phyloP scores from a whole-genome alignment of 768 basidiomycete genomes.

The Saitozyma sp. region DNA sequence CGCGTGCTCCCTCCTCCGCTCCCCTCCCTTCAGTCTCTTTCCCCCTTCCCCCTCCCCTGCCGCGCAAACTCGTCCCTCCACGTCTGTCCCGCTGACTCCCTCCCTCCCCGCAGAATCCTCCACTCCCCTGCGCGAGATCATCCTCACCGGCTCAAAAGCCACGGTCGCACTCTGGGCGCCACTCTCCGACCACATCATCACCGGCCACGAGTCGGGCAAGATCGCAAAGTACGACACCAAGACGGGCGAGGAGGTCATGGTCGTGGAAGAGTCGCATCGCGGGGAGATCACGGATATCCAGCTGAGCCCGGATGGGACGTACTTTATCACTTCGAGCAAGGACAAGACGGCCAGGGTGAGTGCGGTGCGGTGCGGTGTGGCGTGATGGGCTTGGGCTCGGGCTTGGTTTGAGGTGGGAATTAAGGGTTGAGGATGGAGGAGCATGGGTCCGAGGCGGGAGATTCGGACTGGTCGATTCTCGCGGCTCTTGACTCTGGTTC shows the following conservation, averaged over 20 bases:
- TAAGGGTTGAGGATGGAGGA: too few species aligned
- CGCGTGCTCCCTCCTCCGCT: too few species aligned
- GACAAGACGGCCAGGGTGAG: slow-evolving; percentile 91
- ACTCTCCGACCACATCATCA: slow-evolving; percentile 73
- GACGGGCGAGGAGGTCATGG: slow-evolving; percentile 76
- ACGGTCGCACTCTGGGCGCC: slow-evolving; percentile 91
- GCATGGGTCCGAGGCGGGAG: too few species aligned
- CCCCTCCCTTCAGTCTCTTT: too few species aligned
- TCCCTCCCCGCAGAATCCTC: slow-evolving; percentile 61
- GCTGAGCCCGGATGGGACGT: slow-evolving; percentile 81
- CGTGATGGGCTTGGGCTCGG: too few species aligned
- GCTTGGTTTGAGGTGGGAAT: too few species aligned
- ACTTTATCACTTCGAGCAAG: slow-evolving; percentile 94
- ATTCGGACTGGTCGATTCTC: too few species aligned
- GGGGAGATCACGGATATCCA: slow-evolving; percentile 81
- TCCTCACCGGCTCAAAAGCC: slow-evolving; percentile 90
- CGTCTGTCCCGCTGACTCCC: neutral
- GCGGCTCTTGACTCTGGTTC: too few species aligned
- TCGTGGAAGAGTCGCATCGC: slow-evolving; percentile 75
- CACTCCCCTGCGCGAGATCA: slow-evolving; percentile 76
- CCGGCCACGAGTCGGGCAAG: slow-evolving; percentile 96
- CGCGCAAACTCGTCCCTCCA: neutral
- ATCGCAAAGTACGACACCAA: slow-evolving; percentile 86
- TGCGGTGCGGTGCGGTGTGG: slow-evolving; percentile 10
- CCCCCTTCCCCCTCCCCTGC: slow-evolving; percentile 1